Conservation (phyloP, 805 yeast species). For the Sugiyamaella americana region DNA sequence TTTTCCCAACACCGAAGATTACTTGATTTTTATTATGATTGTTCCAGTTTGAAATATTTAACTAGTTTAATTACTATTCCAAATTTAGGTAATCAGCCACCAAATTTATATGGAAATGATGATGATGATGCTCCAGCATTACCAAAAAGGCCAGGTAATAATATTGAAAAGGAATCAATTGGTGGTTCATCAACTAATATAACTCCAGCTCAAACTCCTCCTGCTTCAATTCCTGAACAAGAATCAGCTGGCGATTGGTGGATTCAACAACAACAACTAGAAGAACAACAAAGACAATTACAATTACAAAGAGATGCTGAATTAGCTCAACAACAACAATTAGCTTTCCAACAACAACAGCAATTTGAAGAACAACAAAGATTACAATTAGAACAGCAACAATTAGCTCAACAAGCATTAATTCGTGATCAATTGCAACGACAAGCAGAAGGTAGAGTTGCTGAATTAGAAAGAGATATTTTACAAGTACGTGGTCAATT, state of each 20-base stretch:
- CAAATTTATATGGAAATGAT: constrained; percentile 49
- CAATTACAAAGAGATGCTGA: constrained; percentile 61
- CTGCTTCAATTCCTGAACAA: constrained; percentile 27
- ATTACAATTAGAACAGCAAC: constrained; percentile 61
- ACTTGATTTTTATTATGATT: constrained; percentile 82
- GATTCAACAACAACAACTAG: constrained; percentile 33
- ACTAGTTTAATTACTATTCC: constrained; percentile 80
- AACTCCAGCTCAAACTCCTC: constrained; percentile 23
- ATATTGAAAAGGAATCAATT: constrained; percentile 15
- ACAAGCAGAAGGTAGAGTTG: constrained; percentile 71
- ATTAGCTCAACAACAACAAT: constrained; percentile 58
- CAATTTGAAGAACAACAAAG: constrained; percentile 71
- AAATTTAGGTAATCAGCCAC: constrained; percentile 52
- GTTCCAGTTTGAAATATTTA: constrained; percentile 75
- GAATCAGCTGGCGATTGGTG: constrained; percentile 39
- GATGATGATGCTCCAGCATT: constrained; percentile 33
- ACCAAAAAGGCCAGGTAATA: constrained; percentile 35
- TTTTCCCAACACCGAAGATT: constrained; percentile 62
- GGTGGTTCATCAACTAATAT: constrained; percentile 3
- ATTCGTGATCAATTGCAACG: constrained; percentile 61
- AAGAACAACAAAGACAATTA: constrained; percentile 53
- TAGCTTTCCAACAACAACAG: constrained; percentile 61
- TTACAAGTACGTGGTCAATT: constrained; percentile 70
- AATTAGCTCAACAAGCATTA: constrained; percentile 63
- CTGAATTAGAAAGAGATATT: constrained; percentile 77